Conservation (phyloP, 2,329 filamentous ascomycete species). For the Fusarium sp. region DNA sequence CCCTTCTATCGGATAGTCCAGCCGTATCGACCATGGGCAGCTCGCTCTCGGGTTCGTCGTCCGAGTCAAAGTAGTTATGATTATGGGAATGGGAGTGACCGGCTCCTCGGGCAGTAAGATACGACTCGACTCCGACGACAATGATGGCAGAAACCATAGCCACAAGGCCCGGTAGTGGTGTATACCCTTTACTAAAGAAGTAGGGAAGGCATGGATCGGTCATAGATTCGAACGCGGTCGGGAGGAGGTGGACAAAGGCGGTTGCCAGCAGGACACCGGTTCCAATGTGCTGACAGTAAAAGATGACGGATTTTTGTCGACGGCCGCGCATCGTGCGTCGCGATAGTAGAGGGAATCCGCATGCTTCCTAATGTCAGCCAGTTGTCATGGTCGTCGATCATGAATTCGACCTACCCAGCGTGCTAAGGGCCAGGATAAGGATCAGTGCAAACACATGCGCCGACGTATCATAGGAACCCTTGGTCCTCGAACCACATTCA, state of each 20-base stretch:
- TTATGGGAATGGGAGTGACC: conserved; percentile 67
- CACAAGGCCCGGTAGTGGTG: conserved; percentile 79
- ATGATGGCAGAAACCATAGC: conserved; percentile 83
- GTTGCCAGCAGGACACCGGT: conserved; percentile 87
- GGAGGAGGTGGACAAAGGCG: conserved; percentile 79
- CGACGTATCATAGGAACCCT: conserved; percentile 68
- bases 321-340: conserved; percentile 64
- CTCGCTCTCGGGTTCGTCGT: conserved; percentile 50
- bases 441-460: conserved; percentile 73
- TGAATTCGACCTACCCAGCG: conserved; percentile 60
- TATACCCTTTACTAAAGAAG: conserved; percentile 81
- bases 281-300: conserved; percentile 76
- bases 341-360: conserved; percentile 71
- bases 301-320: conserved; percentile 67
- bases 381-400: not conserved
- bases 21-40: conserved; percentile 40
- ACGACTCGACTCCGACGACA: conserved; percentile 87
- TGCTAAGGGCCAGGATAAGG: conserved; percentile 69
- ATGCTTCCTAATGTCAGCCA: conserved; percentile 55
- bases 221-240: conserved; percentile 71
- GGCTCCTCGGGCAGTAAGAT: conserved; percentile 76
- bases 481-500: conserved; percentile 60
- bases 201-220: conserved; percentile 75
- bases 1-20: conserved; percentile 52
- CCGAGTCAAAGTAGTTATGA: conserved; percentile 59